Percentiles rank a stretch among this genome's conserved stretches.
phyloP scores from a whole-genome alignment of 192 early-diverging fungal species.

The Allomyces macrogynus region DNA sequence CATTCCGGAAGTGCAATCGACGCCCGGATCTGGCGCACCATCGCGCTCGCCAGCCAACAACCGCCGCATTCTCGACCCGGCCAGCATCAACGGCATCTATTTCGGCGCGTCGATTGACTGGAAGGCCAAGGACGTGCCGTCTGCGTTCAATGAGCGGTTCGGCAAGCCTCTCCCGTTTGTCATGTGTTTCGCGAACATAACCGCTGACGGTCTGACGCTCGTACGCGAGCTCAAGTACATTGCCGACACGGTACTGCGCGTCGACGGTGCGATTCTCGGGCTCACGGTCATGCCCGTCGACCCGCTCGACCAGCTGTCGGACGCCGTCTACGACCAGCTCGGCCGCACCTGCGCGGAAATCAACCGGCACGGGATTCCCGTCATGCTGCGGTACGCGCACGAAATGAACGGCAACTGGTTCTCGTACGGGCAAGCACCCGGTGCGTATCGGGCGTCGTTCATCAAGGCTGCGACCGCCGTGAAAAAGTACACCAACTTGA shows the following conservation, averaged over 20 bases:
- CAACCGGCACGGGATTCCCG: not conserved
- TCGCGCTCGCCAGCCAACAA: too few species aligned
- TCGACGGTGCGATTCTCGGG: not conserved
- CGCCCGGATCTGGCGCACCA: too few species aligned
- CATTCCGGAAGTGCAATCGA: too few species aligned
- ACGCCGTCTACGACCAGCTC: not conserved
- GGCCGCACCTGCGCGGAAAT: not conserved
- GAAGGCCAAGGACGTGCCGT: not conserved
- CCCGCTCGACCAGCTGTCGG: not conserved
- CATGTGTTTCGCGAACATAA: too few species aligned
- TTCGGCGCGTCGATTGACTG: conserved; percentile 16
- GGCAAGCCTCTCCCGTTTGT: not conserved
- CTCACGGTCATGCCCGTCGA: not conserved
- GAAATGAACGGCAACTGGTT: conserved; percentile 11
- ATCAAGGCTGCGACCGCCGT: not conserved
- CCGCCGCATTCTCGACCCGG: too few species aligned
- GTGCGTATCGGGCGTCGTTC: not conserved
- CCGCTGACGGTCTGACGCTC: too few species aligned
- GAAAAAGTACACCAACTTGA: conserved; percentile 1
- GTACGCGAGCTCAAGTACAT: not conserved
- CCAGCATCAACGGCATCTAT: conserved; percentile 3
- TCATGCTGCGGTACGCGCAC: conserved; percentile 6
- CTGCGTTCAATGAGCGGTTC: not conserved
- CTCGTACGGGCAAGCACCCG: conserved; percentile 3
- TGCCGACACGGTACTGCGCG: not conserved